These are phyloP conservation scores for Eimeria sp. DNA, from an alignment of 169 alveolate species.

Conservation along the genomic window DNA sequence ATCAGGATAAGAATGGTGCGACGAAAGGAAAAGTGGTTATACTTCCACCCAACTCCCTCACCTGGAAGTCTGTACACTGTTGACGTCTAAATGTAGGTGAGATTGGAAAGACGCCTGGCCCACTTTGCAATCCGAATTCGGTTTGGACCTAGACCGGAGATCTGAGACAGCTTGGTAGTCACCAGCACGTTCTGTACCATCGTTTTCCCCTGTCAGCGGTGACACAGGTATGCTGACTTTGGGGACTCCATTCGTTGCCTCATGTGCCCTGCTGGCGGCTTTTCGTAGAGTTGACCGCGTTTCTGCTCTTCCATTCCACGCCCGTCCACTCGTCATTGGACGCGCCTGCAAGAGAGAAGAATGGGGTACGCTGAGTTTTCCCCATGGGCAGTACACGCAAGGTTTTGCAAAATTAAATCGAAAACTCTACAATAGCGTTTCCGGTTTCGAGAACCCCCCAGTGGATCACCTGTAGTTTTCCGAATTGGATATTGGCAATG, in stretches of 20 bases:
- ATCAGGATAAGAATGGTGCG: not conserved
- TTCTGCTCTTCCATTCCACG: constrained; percentile 32
- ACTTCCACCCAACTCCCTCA: not conserved
- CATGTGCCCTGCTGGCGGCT: not conserved
- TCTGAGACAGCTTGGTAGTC: not conserved
- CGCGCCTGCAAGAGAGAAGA: constrained; percentile 21
- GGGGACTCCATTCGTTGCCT: not conserved
- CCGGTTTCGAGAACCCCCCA: not conserved
- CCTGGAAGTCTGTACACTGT: constrained; percentile 12
- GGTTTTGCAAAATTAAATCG: not conserved
- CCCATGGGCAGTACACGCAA: not conserved
- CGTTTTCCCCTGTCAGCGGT: constrained; percentile 5
- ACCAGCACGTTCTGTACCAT: constrained; percentile 23
- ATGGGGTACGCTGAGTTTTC: too few relatives aligned
- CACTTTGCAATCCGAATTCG: constrained; percentile 8
- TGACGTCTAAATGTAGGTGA: not conserved
- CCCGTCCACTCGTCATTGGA: not conserved
- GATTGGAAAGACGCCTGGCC: not conserved
- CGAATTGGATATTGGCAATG: constrained; percentile 49
- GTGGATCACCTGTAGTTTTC: constrained; percentile 17
- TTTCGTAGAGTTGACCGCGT: constrained; percentile 2
- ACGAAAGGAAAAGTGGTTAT: not conserved
- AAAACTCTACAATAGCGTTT: not conserved
- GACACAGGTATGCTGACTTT: not conserved
- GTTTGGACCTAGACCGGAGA: not conserved